Evolutionary conservation across 345 rosid genomes (phyloP).

Genomic region (Eutrema heterophyllum): DNA sequence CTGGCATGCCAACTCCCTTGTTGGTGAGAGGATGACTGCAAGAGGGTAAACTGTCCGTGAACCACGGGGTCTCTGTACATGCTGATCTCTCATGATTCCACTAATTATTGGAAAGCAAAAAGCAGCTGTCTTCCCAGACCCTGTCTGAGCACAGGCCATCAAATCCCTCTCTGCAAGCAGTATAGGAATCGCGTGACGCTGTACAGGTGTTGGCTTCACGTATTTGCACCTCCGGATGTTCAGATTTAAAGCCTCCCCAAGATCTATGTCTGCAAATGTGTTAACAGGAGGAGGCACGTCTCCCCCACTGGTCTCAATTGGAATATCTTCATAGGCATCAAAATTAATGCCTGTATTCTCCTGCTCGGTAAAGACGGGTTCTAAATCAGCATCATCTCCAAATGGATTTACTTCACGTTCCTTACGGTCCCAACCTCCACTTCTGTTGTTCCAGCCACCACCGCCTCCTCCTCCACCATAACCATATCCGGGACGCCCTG

Average conservation of each 20-base stretch:
- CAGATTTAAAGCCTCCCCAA: conserved; percentile 80
- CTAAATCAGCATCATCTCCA: conserved; percentile 53
- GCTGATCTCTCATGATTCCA: conserved; percentile 77
- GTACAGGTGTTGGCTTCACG: conserved; percentile 95
- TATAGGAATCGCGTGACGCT: conserved; percentile 92
- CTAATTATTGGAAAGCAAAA: conserved; percentile 96
- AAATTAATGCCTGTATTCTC: conserved; percentile 86
- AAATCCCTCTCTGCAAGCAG: conserved; percentile 74
- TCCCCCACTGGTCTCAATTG: conserved; percentile 92
- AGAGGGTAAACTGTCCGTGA: conserved; percentile 85
- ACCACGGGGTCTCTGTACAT: conserved; percentile 73
- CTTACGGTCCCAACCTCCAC: conserved; percentile 79
- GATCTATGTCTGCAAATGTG: conserved; percentile 92
- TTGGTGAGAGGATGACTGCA: conserved; percentile 96
- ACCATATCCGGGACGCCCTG: conserved; percentile 26
- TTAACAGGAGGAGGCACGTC: conserved; percentile 89
- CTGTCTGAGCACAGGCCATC: conserved; percentile 99
- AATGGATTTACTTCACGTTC: conserved; percentile 92
- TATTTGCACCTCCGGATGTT: conserved; percentile 94
- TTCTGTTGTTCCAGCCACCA: conserved; percentile 60
- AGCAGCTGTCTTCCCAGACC: conserved; percentile 99
- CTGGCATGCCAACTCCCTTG: conserved; percentile 94
- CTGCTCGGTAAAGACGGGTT: conserved; percentile 47
- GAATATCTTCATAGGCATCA: conserved; percentile 98
- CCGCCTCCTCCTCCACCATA: conserved; percentile 26